Evolutionary conservation across 2,329 filamentous ascomycete species (phyloP), one percentile per base, ranked within the genome.

Genomic region (Fusarium lyarnte): DNA sequence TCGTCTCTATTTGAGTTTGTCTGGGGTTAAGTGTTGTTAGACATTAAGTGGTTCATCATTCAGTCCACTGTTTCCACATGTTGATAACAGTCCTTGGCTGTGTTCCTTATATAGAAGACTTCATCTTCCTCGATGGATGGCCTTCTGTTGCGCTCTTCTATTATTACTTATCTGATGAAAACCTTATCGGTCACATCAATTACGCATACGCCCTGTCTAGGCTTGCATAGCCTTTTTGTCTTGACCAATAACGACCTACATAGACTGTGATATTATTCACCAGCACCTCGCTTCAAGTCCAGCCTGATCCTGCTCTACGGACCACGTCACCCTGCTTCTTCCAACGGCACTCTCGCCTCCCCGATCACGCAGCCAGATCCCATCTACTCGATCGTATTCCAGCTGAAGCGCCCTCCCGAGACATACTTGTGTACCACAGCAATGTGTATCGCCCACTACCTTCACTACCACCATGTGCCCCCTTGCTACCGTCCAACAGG

Each of bases 371-470:
- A 63, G 27, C 19, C 27, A 64, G 31, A 38, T 64, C 42, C 25
- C 27, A 38, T 27, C 45, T 66, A 47, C 58, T 65, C 46, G 45
- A 75, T 72, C 70, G 58, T 67, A 72, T 70, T 38, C 31, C 54
- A 73, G 69, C 73, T 71, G 71, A 63, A 59, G 70, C 66, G 60
- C 49, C 55, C 57, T 74, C 62, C 77, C 74, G 72, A 77, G 77
- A 78, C 76, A 76, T 72, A 58, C 66, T 61, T 61, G 29, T 65
- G 61, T 76, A 58, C 63, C 43, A 77, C 71, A 51, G 38, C 62
- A n/a, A 88, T 88, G 87, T 88, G 86, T 73, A 83, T 81, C 66
- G 85, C 84, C 78, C 84, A 85, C 69, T 85, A 85, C 73, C 80
- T 87, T 45, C 86, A 88, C 74, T 83, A 87, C 76, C 86, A 88